Evolutionary conservation across 148 eudicot genomes (phyloP).

Genomic region (Rhododendron williamsianum): DNA sequence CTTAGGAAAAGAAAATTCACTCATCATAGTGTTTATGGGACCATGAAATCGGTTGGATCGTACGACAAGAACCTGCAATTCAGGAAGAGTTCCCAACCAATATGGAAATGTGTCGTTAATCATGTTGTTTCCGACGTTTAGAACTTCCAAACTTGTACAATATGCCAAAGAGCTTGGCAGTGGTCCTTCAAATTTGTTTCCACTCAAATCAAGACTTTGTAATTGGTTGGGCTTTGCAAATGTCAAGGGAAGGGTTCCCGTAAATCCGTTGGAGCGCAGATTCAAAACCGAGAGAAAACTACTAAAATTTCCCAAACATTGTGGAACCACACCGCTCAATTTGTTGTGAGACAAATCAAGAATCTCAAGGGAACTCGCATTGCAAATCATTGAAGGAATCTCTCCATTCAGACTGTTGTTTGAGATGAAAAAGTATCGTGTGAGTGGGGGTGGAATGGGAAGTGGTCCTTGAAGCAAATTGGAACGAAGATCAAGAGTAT

Average conservation of each 20-base stretch:
- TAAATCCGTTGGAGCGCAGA: slow-evolving; percentile 8
- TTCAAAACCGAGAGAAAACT: slow-evolving; percentile 9
- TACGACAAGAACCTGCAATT: slow-evolving; percentile 30
- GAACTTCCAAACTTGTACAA: slow-evolving; percentile 22
- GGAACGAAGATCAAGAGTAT: not conserved
- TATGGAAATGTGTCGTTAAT: slow-evolving; percentile 32
- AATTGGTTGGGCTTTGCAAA: not conserved
- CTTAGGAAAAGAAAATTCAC: not conserved
- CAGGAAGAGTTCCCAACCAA: slow-evolving; percentile 14
- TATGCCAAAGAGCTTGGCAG: slow-evolving; percentile 26
- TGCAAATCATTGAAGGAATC: slow-evolving; percentile 20
- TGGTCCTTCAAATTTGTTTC: slow-evolving; percentile 23
- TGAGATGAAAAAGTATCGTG: not conserved
- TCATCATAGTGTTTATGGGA: not conserved
- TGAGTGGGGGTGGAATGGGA: not conserved
- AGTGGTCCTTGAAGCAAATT: not conserved
- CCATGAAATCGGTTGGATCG: slow-evolving; percentile 30
- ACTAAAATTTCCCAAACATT: slow-evolving; percentile 6
- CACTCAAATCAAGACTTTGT: slow-evolving; percentile 2
- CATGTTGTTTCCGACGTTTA: slow-evolving; percentile 38
- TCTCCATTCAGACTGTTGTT: slow-evolving; percentile 18
- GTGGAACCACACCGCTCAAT: slow-evolving; percentile 20
- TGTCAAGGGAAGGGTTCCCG: slow-evolving; percentile 9
- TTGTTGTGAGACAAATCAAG: slow-evolving; percentile 23
- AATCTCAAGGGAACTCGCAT: slow-evolving; percentile 10